Conservation (phyloP, 2,329 filamentous ascomycete species). For the Fusarium algeriense region DNA sequence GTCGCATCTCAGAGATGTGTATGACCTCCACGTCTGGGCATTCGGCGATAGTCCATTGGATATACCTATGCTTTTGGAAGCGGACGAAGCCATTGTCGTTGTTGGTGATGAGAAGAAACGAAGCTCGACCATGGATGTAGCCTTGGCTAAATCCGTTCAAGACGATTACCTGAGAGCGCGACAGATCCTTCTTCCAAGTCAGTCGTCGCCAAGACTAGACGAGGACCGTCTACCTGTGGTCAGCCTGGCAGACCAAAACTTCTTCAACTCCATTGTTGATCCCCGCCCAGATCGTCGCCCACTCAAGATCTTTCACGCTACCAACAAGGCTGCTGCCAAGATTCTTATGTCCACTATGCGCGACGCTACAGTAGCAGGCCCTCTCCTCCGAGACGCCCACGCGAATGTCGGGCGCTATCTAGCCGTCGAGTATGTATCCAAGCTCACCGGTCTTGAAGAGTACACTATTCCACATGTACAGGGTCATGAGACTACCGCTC, state of each 20-base stretch:
- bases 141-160: constrained; percentile 57
- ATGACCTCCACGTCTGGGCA: constrained; percentile 63
- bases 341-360: constrained; percentile 67
- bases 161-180: constrained; percentile 53
- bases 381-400: constrained; percentile 63
- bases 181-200: constrained; percentile 61
- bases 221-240: constrained; percentile 56
- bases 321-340: constrained; percentile 58
- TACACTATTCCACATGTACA: constrained; percentile 65
- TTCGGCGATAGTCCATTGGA: constrained; percentile 73
- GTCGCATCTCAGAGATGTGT: constrained; percentile 50
- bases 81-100: constrained; percentile 67
- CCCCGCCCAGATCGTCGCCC: constrained; percentile 6
- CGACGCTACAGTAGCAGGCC: constrained; percentile 60
- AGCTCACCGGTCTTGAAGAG: constrained; percentile 63
- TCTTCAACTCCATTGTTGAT: constrained; percentile 39
- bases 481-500: constrained; percentile 57
- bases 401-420: constrained; percentile 64
- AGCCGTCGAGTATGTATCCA: constrained; percentile 60
- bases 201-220: constrained; percentile 57
- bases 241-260: constrained; percentile 47
- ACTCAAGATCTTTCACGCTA: constrained; percentile 57
- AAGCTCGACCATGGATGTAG: constrained; percentile 65
- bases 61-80: constrained; percentile 66
- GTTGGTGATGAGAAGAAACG: constrained; percentile 61